Evolutionary conservation across 2,329 filamentous ascomycete genomes (phyloP).

Genomic region (Alternaria novae-zelandiae): DNA sequence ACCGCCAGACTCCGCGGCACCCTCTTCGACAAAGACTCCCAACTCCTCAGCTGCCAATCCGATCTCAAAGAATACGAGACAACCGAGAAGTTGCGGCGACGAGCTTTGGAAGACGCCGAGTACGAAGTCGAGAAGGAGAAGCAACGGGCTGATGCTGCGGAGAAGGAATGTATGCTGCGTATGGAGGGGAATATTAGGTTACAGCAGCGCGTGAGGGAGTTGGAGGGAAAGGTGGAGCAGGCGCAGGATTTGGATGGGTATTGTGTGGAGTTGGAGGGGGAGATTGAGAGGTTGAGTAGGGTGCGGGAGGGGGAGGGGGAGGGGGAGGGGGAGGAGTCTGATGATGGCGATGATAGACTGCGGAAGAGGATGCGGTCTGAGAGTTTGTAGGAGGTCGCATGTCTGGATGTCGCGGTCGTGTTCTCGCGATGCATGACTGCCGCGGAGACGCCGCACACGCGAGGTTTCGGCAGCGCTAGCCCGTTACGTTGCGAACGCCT

Average conservation of each 20-base stretch:
- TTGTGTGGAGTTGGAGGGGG: not conserved
- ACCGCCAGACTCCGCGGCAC: not conserved
- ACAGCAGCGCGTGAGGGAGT: not conserved
- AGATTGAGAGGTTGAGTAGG: not conserved
- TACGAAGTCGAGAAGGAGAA: not conserved
- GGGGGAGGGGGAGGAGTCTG: not conserved
- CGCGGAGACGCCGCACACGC: conserved; percentile 7
- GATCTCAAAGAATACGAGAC: not conserved
- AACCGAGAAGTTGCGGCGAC: not conserved
- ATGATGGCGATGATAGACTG: not conserved
- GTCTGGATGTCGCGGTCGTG: not conserved
- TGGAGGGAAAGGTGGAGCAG: not conserved
- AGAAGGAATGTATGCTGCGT: not conserved
- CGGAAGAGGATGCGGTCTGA: not conserved
- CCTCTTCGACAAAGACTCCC: conserved; percentile 1
- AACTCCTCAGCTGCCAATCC: not conserved
- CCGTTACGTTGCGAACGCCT: not conserved
- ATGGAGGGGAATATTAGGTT: not conserved
- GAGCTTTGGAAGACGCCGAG: not conserved
- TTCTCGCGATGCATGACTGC: not conserved
- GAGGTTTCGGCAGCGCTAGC: conserved; percentile 10
- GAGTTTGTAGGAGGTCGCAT: not conserved
- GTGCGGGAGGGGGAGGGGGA: too few relatives aligned
- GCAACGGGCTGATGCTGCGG: conserved; percentile 1
- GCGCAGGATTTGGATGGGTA: not conserved